Base-by-base conservation (phyloP, 371 early-diverging fungal genomes). In the Amoeboaphelidium protococcarum region DNA sequence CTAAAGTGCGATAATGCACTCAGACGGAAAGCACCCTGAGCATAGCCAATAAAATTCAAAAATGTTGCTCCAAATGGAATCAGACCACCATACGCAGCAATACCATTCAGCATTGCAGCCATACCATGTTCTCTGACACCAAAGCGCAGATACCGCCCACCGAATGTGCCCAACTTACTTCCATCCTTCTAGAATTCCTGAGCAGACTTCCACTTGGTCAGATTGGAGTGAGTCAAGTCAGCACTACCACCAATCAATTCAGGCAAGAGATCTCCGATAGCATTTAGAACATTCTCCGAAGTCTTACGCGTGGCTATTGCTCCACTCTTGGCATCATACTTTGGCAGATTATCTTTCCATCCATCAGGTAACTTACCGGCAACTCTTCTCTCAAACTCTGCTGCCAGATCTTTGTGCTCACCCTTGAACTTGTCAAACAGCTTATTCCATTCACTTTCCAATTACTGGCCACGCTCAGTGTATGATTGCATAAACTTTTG, bases 51-150 rank as follows among this genome's bases (percentile, higher is more conserved):
- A 62, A 96, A 97, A 74, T 94, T 94, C 52, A 98, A 71, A 74
- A 95, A 98, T 22, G 96, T 94, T 50, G 86, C 82, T 49, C 83
- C 83, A 54, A 77, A 90, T 20, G 94, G 91, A 52, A 90, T 78
- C 45, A 78, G 57, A 43, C 70, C 82, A 47, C 90, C 88, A 53
- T 89, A 91, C 25, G 86, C 80, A 41, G 76, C 58, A 47, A 96
- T 67, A 50, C 99, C 99, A 68, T 96, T 98, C 70, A 81, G 77
- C 54, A 85, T 73, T 37, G 84, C 94, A 42, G 79, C 78, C 99
- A 99, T 99, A 45, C 79, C 92, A 62, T 98, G 98, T 66, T 99
- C 99, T 62, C 99, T 82, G 31, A 99, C 94, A 65, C 98, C 98
- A 61, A 74, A 98, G 49, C 86, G 80, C 52, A 98, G 58, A 61